Base-by-base conservation (phyloP, 805 yeast genomes). In the Candida sonorensis region DNA sequence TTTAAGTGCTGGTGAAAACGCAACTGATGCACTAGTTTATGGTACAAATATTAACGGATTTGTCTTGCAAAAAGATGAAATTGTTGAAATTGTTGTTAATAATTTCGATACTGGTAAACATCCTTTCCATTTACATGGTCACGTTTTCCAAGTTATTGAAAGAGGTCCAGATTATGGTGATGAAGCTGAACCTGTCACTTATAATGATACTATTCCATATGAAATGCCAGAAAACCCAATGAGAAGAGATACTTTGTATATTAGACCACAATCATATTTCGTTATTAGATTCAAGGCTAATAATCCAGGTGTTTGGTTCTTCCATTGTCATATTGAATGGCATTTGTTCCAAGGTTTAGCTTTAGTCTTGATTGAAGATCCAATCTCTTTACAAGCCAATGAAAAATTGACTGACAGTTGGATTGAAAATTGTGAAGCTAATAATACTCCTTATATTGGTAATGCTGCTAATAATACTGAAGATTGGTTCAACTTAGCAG, bases 321-420 rank as follows among this genome's bases (percentile, higher is more conserved):
- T 92, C 94, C 98, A 90, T 66, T 90, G 98, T 63, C 98, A 90
- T 59, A 82, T 92, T 51, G 97, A 92, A 59, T 90, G 98, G 98
- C 98, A 92, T 66, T 72, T 90, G 68, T 72, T 78, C 51, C 97
- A 92, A 67, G 98, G 98, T 52, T 72, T 90, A 49, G 94, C 94
- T 10, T 48, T 87, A 35, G 66, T 69, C 9, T 64, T 92, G 27
- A 63, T 90, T 34, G 98, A 90, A 64, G 95, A 86, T 35, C 98
- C 98, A 18, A 45, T 57, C 9, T 68, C 69, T 35, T 67, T 90
- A 30, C 85, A 79, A 57, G 58, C 57, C 13, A 64, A 66, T 35
- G 83, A 82, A 60, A 66, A 66, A 33, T 53, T 88, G 31, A 69
- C 88, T 23, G 77, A 74, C 2, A 68, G 69, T 57, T 81, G 74